Evolutionary conservation across 2,329 filamentous ascomycete species (phyloP), one percentile per base, ranked within the genome.

Genomic region (Septoria petroselini): DNA sequence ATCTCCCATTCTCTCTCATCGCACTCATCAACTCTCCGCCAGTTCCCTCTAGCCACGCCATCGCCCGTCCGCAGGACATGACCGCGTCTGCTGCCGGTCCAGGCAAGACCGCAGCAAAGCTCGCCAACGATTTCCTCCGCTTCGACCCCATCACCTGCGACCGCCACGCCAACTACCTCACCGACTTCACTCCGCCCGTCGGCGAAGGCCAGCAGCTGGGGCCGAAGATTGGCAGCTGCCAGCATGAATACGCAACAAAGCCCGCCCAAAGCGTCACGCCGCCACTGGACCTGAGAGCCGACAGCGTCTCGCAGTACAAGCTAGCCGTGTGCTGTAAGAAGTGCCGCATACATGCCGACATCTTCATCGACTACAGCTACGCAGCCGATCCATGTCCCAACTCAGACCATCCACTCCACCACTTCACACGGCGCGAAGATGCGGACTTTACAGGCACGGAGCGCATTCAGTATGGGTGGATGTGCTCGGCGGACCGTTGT

Each of bases 341-440:
- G 52, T 88, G 84, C 63, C 77, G 80, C 43, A 74, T 75, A 61
- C 83, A 87, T 66, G 70, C 85, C 35, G 75, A 82, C 57, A 63
- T 87, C 17, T 69, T 70, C 8, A 73, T 84, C 27, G 74, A 77
- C 52, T 80, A 78, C 57, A 41, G 47, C 7, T 33, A 41, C 18
- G 64, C 70, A n/a, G 65, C 52, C 18, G 61, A 62, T 23, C 68
- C 73, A 4, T 80, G 76, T 58, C 76, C 77, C 3, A 74, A 71
- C 45, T 53, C 61, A 8, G 68, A 74, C 1, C 76, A 73, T 54
- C 79, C 80, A 23, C 65, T 86, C 4, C 84, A 88, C 64, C 84
- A 87, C 64, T 76, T 85, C 50, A 59, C 59, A 38, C 52, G 56
- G 12, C 39, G 58, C 7, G 39, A 34, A 1, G 42, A 41, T 7